Evolutionary conservation across 306 rosid species (phyloP).

Genomic region (Lathyrus oleraceus): DNA sequence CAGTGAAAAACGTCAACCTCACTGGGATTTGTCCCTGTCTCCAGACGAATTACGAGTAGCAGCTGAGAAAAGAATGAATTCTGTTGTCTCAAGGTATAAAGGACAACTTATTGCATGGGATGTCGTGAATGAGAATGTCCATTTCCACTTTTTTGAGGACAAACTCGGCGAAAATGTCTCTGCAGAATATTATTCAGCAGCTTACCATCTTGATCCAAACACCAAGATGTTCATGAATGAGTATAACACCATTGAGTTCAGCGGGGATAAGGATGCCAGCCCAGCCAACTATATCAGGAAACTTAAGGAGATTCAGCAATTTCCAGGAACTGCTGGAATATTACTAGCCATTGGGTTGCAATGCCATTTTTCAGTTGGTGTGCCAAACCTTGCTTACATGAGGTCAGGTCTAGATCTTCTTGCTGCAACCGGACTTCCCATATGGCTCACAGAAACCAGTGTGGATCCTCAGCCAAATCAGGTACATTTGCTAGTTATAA

Average conservation of each 20-base stretch:
- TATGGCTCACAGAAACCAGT: conserved; percentile 76
- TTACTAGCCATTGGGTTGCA: conserved; percentile 63
- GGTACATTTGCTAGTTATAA: conserved; percentile 37
- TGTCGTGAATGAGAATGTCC: conserved; percentile 72
- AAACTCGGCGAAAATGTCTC: conserved; percentile 59
- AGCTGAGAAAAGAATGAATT: conserved; percentile 47
- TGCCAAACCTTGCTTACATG: conserved; percentile 70
- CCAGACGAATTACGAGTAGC: conserved; percentile 45
- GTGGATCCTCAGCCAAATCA: conserved; percentile 43
- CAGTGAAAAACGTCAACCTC: conserved; percentile 40
- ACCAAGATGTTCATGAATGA: conserved; percentile 67
- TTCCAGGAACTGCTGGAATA: conserved; percentile 47
- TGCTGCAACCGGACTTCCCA: conserved; percentile 52
- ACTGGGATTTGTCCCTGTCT: conserved; percentile 61
- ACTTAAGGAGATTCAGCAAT: conserved; percentile 48
- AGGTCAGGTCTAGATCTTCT: conserved; percentile 59
- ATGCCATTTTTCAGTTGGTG: conserved; percentile 51
- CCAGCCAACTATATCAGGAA: conserved; percentile 49
- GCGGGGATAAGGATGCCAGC: conserved; percentile 38
- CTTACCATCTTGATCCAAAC: conserved; percentile 61
- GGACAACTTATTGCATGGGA: conserved; percentile 81
- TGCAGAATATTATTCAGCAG: conserved; percentile 39
- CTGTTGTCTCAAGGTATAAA: conserved; percentile 64
- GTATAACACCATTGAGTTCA: conserved; percentile 56
- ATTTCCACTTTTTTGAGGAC: conserved; percentile 62